A percentile compares a stretch with the other conserved stretches of the same genome.
Conservation (phyloP, 331 rosid species). For the Acacia pycnantha region DNA sequence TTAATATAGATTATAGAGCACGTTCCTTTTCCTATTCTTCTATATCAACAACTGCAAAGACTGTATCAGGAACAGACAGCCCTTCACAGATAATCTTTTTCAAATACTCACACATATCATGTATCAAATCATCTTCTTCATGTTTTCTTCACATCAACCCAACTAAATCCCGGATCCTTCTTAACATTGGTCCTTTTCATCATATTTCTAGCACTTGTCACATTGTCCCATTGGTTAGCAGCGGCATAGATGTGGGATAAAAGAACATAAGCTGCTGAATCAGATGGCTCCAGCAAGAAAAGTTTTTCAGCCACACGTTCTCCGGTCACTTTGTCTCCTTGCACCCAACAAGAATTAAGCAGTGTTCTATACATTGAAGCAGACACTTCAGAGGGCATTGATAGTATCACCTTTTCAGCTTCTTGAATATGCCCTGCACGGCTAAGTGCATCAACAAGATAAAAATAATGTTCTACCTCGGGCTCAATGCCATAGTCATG, state of each 20-base stretch:
- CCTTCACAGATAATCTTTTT: background rate
- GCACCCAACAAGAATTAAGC: background rate
- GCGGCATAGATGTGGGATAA: background rate
- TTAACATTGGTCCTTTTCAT: background rate
- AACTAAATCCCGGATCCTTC: background rate
- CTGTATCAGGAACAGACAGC: background rate
- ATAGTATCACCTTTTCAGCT: slow-evolving; percentile 65
- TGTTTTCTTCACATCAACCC: background rate
- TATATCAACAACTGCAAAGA: background rate
- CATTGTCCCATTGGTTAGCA: background rate
- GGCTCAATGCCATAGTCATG: slow-evolving; percentile 55
- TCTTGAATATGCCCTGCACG: slow-evolving; percentile 76
- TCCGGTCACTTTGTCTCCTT: background rate
- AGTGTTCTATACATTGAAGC: slow-evolving; percentile 62
- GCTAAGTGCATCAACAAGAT: slow-evolving; percentile 82
- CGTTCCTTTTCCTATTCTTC: background rate
- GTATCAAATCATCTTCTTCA: background rate
- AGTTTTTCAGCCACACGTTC: background rate
- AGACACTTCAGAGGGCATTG: slow-evolving; percentile 85
- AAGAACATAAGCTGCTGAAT: background rate
- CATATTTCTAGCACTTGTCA: background rate
- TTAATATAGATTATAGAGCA: background rate
- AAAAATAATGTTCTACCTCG: slow-evolving; percentile 74
- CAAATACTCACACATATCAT: background rate
- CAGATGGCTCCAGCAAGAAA: background rate